Conservation (phyloP, 2,329 filamentous ascomycete genomes). For the Fonsecaea monophora region DNA sequence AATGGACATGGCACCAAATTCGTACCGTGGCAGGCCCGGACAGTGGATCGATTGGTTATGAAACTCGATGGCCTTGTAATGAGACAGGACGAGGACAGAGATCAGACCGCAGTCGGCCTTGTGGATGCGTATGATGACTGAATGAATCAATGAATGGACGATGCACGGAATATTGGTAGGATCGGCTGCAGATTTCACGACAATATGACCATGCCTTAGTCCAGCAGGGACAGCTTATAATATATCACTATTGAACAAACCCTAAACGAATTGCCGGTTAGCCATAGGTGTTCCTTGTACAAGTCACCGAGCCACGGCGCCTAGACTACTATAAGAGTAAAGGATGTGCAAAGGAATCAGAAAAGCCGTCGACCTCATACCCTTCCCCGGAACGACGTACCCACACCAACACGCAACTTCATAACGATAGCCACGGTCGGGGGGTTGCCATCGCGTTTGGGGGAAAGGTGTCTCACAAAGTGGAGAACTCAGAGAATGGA, state of each 20-base stretch:
- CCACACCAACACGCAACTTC: slow-evolving; percentile 22
- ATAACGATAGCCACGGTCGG: slow-evolving; percentile 35
- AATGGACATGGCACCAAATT: slow-evolving; percentile 55
- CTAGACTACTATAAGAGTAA: background rate
- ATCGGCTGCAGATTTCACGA: slow-evolving; percentile 1
- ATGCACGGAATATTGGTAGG: slow-evolving; percentile 2
- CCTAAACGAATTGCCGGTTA: slow-evolving; percentile 11
- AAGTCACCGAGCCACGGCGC: background rate
- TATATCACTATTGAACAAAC: slow-evolving; percentile 12
- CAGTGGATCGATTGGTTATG: slow-evolving; percentile 86
- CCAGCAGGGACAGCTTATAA: background rate
- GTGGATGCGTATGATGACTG: slow-evolving; percentile 31
- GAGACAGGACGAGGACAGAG: slow-evolving; percentile 26
- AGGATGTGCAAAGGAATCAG: slow-evolving; percentile 29
- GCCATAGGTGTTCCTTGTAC: background rate
- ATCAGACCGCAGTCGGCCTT: slow-evolving; percentile 18
- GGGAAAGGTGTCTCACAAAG: slow-evolving; percentile 25
- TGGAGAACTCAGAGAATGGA: slow-evolving; percentile 64
- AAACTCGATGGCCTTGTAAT: slow-evolving; percentile 71
- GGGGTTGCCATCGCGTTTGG: slow-evolving; percentile 4
- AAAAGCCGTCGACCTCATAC: slow-evolving; percentile 41
- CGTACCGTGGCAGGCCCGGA: slow-evolving; percentile 74
- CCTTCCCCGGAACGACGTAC: slow-evolving; percentile 30
- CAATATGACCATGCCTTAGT: background rate
- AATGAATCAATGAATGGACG: slow-evolving; percentile 4